Evolutionary conservation across 129 eudicot species (phyloP).

Genomic region (Deinandra increscens): DNA sequence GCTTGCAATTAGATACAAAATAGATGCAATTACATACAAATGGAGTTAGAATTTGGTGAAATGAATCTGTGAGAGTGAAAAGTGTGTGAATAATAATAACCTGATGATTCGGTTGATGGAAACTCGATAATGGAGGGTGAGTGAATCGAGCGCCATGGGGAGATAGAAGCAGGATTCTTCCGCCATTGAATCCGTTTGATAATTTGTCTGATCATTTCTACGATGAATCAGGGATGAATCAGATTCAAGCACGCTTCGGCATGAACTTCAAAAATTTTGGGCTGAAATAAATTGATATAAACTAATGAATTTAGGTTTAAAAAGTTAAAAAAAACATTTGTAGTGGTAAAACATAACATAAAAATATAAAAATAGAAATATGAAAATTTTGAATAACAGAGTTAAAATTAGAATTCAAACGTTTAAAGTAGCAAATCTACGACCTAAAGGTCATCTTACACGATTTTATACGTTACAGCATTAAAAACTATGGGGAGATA

Average conservation of each 20-base stretch:
- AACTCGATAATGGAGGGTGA: conserved; percentile 15
- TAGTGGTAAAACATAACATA: no score
- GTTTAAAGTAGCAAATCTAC: no score
- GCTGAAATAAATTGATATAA: no score
- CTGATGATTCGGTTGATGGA: conserved; percentile 23
- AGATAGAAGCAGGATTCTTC: conserved; percentile 5
- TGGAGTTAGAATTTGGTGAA: background rate
- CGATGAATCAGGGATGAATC: background rate
- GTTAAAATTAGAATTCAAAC: no score
- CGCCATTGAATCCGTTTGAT: conserved; percentile 14
- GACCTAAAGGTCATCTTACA: no score
- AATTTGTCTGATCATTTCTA: conserved; percentile 16
- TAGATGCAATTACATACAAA: background rate
- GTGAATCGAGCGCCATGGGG: conserved; percentile 29
- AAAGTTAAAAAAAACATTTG: no score
- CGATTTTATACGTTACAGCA: no score
- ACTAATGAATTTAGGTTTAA: no score
- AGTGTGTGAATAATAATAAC: background rate
- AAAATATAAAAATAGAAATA: no score
- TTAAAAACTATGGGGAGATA: conserved; percentile 12
- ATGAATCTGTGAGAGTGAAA: conserved; percentile 8
- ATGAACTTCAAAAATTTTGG: no score
- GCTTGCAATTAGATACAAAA: background rate
- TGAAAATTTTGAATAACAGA: no score
- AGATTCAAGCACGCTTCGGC: no score